These are phyloP conservation scores for Starmerella gropengiesseri DNA, from an alignment of 805 yeast species.

Conservation along the genomic window DNA sequence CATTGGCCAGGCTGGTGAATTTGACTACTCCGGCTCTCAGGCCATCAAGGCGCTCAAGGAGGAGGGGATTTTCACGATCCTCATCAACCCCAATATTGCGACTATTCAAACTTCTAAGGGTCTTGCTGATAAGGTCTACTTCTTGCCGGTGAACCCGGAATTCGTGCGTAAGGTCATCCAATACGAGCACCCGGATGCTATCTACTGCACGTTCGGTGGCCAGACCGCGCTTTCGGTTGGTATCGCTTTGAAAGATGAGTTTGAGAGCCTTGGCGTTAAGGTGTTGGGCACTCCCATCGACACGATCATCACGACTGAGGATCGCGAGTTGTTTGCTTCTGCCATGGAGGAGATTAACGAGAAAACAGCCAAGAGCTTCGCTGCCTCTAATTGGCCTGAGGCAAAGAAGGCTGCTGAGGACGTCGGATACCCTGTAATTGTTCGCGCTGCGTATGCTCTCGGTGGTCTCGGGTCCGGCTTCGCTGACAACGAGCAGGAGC, in stretches of 20 bases:
- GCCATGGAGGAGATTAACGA: constrained; percentile 93
- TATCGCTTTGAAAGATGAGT: constrained; percentile 89
- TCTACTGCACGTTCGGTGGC: constrained; percentile 95
- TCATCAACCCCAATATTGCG: constrained; percentile 96
- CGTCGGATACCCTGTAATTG: constrained; percentile 90
- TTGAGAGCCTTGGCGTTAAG: constrained; percentile 79
- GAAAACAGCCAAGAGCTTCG: constrained; percentile 88
- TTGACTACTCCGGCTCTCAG: constrained; percentile 97
- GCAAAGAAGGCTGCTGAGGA: constrained; percentile 74
- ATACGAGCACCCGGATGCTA: constrained; percentile 94
- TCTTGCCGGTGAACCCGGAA: constrained; percentile 94
- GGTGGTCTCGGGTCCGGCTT: constrained; percentile 99
- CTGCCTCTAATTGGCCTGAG: constrained; percentile 70
- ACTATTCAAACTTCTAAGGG: constrained; percentile 98
- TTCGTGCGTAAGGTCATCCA: constrained; percentile 91
- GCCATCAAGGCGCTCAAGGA: constrained; percentile 97
- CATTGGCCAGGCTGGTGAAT: constrained; percentile 99
- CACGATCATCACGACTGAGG: constrained; percentile 94
- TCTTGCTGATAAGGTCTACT: constrained; percentile 94
- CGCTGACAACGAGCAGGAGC: constrained; percentile 77
- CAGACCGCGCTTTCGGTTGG: constrained; percentile 97
- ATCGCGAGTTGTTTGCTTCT: constrained; percentile 87
- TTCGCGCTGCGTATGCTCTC: constrained; percentile 92
- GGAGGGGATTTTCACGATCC: constrained; percentile 91
- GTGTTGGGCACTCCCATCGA: constrained; percentile 96